Evolutionary conservation across 2,329 filamentous ascomycete species (phyloP), one percentile per base, ranked within the genome.

Genomic region (Hirsutella rhossiliensis): DNA sequence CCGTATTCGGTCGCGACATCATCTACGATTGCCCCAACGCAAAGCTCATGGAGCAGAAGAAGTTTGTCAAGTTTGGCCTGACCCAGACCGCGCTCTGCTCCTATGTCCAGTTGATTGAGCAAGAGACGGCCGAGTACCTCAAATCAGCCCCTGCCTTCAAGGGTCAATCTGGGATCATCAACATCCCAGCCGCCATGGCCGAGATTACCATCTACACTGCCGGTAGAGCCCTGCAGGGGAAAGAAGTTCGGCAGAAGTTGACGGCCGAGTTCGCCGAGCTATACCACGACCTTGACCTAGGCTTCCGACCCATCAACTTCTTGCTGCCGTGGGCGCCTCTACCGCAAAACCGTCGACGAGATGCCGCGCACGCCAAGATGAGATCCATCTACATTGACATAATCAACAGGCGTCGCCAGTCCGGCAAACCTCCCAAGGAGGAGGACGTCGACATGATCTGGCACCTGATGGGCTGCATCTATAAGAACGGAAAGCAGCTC

Each of bases 11-110:
- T 52, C 80, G 78, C 55, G 82, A 89, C 66, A 87, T 94, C 27
- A 85, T 94, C 43, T 94, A 94, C 60, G 87, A 94, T 61, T 92
- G 87, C 66, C 86, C 87, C 37, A 94, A 94, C 61, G 73, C 86
- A 46, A 94, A 94, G 67, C 76, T 94, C 58, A 94, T 94, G 87
- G 87, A 94, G 68, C 87, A 94, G 72, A 94, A 94, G 72, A 90
- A 90, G 82, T 87, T 89, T 58, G 84, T 88, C 78, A 89, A 89
- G 64, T 78, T 83, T 54, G 83, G 82, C 49, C 77, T 89, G 44
- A 87, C 83, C 23, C 80, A 80, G 50, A 78, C 85, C 45, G 80
- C 83, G 19, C 82, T 89, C 66, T 77, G 71, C 52, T 71, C 70
- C 39, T 92, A 94, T 63, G 84, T 92, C 42, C 78, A 76, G 45